Percentiles rank a stretch among this genome's conserved stretches.
These are phyloP conservation scores for Helicostylum pulchrum DNA, from an alignment of 192 early-diverging fungal species.

Conservation along the genomic window DNA sequence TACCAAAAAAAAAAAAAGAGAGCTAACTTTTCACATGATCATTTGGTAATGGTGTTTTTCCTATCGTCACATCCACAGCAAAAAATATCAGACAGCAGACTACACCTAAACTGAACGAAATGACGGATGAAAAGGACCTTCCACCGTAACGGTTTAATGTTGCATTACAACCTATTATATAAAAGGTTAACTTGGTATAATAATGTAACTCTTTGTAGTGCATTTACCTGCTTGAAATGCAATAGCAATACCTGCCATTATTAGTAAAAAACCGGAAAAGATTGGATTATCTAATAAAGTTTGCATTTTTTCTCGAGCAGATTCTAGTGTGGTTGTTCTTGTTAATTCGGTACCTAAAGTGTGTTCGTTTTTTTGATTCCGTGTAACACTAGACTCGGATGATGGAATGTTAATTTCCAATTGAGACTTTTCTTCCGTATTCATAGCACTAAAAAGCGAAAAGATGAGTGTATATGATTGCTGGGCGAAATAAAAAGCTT, in stretches of 20 bases:
- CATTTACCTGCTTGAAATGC: conserved; percentile 34
- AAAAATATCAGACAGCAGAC: conserved; percentile 26
- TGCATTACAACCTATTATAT: conserved; percentile 22
- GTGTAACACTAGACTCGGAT: too few relatives aligned
- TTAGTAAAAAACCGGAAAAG: conserved; percentile 11
- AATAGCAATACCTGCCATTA: conserved; percentile 20
- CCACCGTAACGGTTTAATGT: conserved; percentile 26
- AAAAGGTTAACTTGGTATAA: too few relatives aligned
- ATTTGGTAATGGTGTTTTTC: conserved; percentile 19
- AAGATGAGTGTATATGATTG: too few relatives aligned
- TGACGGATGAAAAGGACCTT: conserved; percentile 26
- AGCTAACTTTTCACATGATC: conserved; percentile 13
- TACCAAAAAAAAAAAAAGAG: too few relatives aligned
- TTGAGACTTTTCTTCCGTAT: too few relatives aligned
- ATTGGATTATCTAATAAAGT: not conserved
- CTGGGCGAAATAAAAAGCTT: too few relatives aligned
- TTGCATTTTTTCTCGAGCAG: not conserved
- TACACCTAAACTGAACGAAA: conserved; percentile 15
- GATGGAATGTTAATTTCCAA: too few relatives aligned
- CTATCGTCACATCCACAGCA: conserved; percentile 15
- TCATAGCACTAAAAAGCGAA: too few relatives aligned
- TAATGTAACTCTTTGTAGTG: too few relatives aligned
- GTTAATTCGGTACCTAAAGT: not conserved
- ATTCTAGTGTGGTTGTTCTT: too few relatives aligned
- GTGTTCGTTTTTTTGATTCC: not conserved